Evolutionary conservation across 2,329 filamentous ascomycete species (phyloP).

Genomic region (Cordyceps javanica): DNA sequence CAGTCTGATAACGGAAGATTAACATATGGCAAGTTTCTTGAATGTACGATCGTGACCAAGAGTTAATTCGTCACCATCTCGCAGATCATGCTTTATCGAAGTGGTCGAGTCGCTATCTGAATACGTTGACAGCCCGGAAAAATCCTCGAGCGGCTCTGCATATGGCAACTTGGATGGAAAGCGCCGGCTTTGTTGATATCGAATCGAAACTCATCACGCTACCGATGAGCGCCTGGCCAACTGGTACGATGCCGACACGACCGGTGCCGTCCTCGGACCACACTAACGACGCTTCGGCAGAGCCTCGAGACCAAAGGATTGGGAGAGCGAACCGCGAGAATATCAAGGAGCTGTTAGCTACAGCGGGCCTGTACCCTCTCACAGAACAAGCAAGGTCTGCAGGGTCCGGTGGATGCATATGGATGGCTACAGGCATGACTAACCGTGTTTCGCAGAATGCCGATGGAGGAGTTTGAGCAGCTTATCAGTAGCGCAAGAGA

Average conservation of each 20-base stretch:
- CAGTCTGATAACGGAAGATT: constrained; percentile 83
- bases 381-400: constrained; percentile 43
- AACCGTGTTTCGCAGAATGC: constrained; percentile 39
- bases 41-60: too few relatives aligned
- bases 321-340: constrained; percentile 49
- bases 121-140: constrained; percentile 56
- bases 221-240: constrained; percentile 65
- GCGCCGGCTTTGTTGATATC: constrained; percentile 62
- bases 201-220: constrained; percentile 59
- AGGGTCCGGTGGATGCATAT: not conserved
- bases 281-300: constrained; percentile 26
- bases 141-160: constrained; percentile 59
- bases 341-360: constrained; percentile 47
- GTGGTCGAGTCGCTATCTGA: constrained; percentile 62
- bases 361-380: constrained; percentile 51
- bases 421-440: not conserved
- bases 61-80: too few relatives aligned
- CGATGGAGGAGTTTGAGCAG: constrained; percentile 49
- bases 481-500: constrained; percentile 49
- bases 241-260: constrained; percentile 40
- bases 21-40: constrained; percentile 48
- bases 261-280: not conserved
- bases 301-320: constrained; percentile 45
- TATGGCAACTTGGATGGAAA: constrained; percentile 51
- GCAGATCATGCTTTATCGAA: constrained; percentile 56